Evolutionary conservation across 257 asterid genomes (phyloP).

Genomic region (Mentha longifolia): DNA sequence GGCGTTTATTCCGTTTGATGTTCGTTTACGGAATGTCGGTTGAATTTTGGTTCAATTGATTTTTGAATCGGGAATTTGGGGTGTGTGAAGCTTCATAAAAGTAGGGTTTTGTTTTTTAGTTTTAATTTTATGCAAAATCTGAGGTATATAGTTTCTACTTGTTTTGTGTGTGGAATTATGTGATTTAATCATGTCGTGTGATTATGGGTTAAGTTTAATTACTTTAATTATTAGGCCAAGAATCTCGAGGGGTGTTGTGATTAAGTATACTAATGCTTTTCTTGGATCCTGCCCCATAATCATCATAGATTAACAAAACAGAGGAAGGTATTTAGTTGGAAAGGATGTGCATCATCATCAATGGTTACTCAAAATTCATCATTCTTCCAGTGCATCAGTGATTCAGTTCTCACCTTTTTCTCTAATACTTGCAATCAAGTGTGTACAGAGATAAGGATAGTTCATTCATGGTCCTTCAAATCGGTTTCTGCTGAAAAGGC

Average conservation of each 20-base stretch:
- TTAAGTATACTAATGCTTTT: not conserved
- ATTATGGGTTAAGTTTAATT: not conserved
- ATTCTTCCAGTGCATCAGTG: no score
- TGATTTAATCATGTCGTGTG: not conserved
- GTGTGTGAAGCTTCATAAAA: not conserved
- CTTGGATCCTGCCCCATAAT: constrained; percentile 1
- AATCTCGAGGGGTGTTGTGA: not conserved
- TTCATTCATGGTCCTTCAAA: no score
- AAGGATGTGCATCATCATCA: no score
- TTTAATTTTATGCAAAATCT: constrained; percentile 6
- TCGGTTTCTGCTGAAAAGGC: not conserved
- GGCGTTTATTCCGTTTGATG: not conserved
- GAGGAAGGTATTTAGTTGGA: no score
- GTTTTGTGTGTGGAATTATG: not conserved
- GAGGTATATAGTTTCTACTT: not conserved
- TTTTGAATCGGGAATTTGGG: not conserved
- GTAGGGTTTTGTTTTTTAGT: not conserved
- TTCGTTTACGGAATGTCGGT: not conserved
- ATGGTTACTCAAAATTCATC: no score
- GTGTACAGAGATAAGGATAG: not conserved
- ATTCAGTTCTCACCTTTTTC: no score
- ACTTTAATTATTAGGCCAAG: not conserved
- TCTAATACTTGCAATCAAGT: not conserved
- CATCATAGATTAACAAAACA: not conserved
- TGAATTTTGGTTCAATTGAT: not conserved